Conservation (phyloP, 2,329 filamentous ascomycete genomes). For the Taxawa tesnikishii region DNA sequence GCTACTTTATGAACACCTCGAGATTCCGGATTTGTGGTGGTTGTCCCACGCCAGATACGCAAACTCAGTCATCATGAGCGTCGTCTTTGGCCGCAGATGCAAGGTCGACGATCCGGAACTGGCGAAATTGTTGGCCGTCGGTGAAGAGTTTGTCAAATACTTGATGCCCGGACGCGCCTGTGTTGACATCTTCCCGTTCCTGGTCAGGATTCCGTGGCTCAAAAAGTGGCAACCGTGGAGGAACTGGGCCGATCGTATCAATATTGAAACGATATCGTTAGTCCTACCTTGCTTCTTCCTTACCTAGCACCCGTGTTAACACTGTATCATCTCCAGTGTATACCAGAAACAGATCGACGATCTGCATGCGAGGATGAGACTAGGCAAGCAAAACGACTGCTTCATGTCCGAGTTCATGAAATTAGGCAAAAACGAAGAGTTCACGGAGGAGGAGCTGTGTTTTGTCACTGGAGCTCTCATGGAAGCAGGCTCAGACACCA, state of each 20-base stretch:
- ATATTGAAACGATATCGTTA: too few relatives aligned
- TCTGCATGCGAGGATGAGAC: constrained; percentile 18
- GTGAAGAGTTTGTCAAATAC: too few relatives aligned
- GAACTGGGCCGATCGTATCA: too few relatives aligned
- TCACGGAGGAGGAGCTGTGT: constrained; percentile 25
- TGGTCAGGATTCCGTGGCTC: too few relatives aligned
- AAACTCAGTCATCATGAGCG: constrained; percentile 21
- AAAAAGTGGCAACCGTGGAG: too few relatives aligned
- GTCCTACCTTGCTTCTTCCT: too few relatives aligned
- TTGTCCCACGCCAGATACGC: constrained; percentile 16
- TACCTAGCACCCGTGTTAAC: too few relatives aligned
- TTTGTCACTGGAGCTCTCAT: constrained; percentile 18
- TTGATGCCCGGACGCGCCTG: too few relatives aligned
- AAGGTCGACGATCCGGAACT: too few relatives aligned
- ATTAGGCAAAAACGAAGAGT: not conserved
- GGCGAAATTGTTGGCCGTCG: too few relatives aligned
- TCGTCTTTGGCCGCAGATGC: constrained; percentile 21
- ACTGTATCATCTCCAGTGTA: too few relatives aligned
- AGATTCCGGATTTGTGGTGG: constrained; percentile 15
- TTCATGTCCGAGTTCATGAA: constrained; percentile 32
- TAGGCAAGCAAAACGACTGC: constrained; percentile 24
- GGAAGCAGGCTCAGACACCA: constrained; percentile 17
- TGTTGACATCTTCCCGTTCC: too few relatives aligned
- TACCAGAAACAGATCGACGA: constrained; percentile 19
- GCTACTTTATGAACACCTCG: constrained; percentile 16